Evolutionary conservation across 2,329 filamentous ascomycete genomes (phyloP), one percentile per base, ranked within the genome.

Genomic region (Colletotrichum neosansevieriae): DNA sequence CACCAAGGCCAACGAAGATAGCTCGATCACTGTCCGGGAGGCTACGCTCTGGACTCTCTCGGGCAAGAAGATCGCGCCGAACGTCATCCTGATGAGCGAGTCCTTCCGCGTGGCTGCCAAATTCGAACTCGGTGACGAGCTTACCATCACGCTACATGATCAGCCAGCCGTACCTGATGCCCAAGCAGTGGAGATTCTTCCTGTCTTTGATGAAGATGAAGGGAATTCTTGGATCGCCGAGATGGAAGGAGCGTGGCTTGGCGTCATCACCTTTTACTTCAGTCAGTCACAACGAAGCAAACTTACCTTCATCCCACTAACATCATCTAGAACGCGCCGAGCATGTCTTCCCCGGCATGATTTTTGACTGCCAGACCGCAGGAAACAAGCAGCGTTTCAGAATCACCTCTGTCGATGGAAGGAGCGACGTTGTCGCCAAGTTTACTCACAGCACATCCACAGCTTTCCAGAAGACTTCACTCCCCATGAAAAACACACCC

Each of bases 31-130:
- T 36, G 74, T 75, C 29, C 79, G 82, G 15, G 82, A 87, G 72
- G 85, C 84, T 5, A 80, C 83, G 34, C 79, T 86, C 1, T 87
- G 84, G 80, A 80, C 82, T 0, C 77, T 85, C 15, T 82, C 84
- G 2, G 83, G 85, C 50, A 86, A 90, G 76, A 89, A 90, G 73
- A 82, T 93, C 72, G 86, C 89, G 74, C 88, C 88, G 72, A 87
- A 90, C 70, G 84, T 93, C 64, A 83, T 92, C 57, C 86, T 94
- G 83, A 88, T 93, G 82, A 90, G 92, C 21, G 90, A 92, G 70
- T 84, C 88, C 6, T 88, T 97, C 61, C 91, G 92, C 70, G 90
- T 92, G 40, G 86, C 88, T 6, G 92, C 92, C 72, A 88, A 88
- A 1, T 86, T 97, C 73, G 91, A 91, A 69, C 82, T 96, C 4